Base-by-base conservation (phyloP, 148 eudicot genomes). In the Vaccinium darrowii region DNA sequence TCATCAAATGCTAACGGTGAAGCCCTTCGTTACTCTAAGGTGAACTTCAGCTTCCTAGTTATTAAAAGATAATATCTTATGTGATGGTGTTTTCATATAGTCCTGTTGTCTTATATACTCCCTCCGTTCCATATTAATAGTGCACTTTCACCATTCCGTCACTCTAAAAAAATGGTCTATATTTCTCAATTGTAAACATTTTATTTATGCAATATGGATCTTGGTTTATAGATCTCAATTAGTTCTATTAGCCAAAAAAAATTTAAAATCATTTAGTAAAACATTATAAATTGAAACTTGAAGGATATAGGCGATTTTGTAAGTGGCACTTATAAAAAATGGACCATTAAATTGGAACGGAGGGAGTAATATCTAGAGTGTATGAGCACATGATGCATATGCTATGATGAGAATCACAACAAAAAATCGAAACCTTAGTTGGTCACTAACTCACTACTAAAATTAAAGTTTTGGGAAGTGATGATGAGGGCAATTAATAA, bases 11-110 rank as follows among this genome's bases (percentile, higher is more conserved):
- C 91, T 92, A 72, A 88, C 88, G 16, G 93, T 94, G 36, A 94
- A 86, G 79, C 98, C 98, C 51, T 95, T 93, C 77, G 92, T 94
- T 87, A 91, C 98, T 13, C 84, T 97, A 19, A 94, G 99, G 99
- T 95, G 81, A 86, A 82, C 69, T 79, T 81, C 33, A 13, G 51
- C 21, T 81, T 39, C 56, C 69, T 3, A 16, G 16, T 67, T 65
- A 51, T n/a, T 52, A 13, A 18, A 50, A 82, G 60, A 15, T 52
- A 25, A 16, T 30, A 21, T 2, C 27, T 67, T 56, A 23, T 52
- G 60, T 79, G 80, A 53, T 79, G 23, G 9, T 78, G 56, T 11
- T 77, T 15, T 53, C 53, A 56, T 54, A 11, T 51, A 23, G 18
- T 30, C 21, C 9, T 12, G 30, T 51, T 49, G 58, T 8, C 43